Conservation (phyloP, 2,329 filamentous ascomycete genomes). For the Cucurbitaria berberidis region DNA sequence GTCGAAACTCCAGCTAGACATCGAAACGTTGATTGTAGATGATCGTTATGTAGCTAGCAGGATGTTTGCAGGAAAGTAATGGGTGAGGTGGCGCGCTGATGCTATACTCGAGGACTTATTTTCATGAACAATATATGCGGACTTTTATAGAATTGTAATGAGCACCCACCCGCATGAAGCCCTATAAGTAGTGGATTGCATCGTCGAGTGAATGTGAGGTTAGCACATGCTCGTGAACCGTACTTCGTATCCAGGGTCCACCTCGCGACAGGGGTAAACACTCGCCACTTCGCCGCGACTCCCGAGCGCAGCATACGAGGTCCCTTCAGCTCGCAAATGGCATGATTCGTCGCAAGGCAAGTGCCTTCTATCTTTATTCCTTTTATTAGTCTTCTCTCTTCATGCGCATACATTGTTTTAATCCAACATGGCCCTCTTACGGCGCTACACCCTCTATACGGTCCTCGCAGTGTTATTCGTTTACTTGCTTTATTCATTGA, state of each 20-base stretch:
- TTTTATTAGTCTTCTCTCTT: conserved; percentile 7
- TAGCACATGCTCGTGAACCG: neutral
- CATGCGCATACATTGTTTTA: conserved; percentile 12
- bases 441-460: conserved; percentile 47
- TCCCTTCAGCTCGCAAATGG: conserved; percentile 9
- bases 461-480: conserved; percentile 43
- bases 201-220: neutral
- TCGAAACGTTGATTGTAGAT: neutral
- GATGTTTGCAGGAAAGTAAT: neutral
- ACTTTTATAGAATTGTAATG: neutral
- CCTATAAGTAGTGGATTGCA: neutral
- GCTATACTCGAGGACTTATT: neutral
- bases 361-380: neutral
- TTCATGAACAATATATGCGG: neutral
- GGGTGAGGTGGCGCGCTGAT: neutral
- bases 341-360: conserved; percentile 2
- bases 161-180: neutral
- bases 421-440: conserved; percentile 47
- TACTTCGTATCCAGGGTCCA: conserved; percentile 6
- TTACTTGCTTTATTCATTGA: conserved; percentile 48
- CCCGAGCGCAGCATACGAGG: neutral
- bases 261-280: conserved; percentile 1
- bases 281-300: conserved; percentile 15
- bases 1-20: neutral
- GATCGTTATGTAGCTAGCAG: neutral